Conservation (phyloP, 257 asterid genomes). For the Ilex asprella region DNA sequence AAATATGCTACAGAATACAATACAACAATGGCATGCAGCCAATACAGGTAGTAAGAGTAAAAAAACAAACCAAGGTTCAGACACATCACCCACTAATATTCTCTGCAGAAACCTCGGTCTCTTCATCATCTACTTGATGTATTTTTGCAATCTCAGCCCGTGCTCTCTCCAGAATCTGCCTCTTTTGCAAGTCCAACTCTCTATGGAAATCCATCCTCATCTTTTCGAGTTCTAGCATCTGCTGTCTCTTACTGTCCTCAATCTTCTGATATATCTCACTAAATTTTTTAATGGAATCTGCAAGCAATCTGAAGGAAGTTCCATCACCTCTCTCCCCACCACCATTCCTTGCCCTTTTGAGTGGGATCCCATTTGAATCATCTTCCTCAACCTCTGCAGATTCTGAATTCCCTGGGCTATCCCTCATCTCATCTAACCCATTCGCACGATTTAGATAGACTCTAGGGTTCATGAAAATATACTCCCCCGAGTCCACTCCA, state of each 20-base stretch:
- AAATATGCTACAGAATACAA: slow-evolving; percentile 3
- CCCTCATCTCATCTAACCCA: slow-evolving; percentile 73
- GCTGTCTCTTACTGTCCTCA: slow-evolving; percentile 70
- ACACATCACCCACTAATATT: slow-evolving; percentile 34
- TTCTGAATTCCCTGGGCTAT: slow-evolving; percentile 60
- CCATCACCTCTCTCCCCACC: slow-evolving; percentile 16
- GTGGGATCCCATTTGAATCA: slow-evolving; percentile 47
- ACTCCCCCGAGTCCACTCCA: slow-evolving; percentile 77
- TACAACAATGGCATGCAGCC: slow-evolving; percentile 30
- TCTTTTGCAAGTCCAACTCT: slow-evolving; percentile 73
- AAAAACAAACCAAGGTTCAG: background rate
- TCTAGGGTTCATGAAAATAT: slow-evolving; percentile 45
- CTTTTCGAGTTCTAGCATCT: slow-evolving; percentile 72
- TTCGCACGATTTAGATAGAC: slow-evolving; percentile 49
- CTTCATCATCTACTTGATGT: slow-evolving; percentile 49
- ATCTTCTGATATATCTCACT: slow-evolving; percentile 68
- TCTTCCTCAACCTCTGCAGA: slow-evolving; percentile 41
- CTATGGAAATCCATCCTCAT: slow-evolving; percentile 79
- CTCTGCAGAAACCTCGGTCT: slow-evolving; percentile 41
- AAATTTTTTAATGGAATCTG: slow-evolving; percentile 69
- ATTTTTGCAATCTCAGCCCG: slow-evolving; percentile 76
- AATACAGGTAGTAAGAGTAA: slow-evolving; percentile 1
- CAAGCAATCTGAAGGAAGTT: slow-evolving; percentile 50
- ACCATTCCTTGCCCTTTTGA: slow-evolving; percentile 26
- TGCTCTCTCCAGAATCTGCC: slow-evolving; percentile 74